These are phyloP conservation scores for Skeletonema tropicum DNA, from an alignment of 108 stramenopile species.

Conservation along the genomic window DNA sequence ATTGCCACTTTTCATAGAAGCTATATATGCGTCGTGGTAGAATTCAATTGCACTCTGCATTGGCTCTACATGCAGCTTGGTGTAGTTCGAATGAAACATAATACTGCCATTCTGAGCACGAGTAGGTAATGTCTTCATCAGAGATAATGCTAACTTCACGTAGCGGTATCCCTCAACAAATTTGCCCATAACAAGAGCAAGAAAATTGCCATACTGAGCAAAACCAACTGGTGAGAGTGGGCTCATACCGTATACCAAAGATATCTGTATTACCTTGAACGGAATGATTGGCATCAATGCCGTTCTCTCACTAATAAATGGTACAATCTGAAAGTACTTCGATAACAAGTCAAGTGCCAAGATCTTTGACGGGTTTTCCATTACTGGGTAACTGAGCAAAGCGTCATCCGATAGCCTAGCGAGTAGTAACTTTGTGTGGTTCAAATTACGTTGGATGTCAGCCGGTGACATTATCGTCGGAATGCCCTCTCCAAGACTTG, in stretches of 20 bases:
- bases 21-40: neutral
- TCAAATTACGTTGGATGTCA: too few species aligned
- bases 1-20: conserved; percentile 9
- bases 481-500: too few species aligned
- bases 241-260: conserved; percentile 24
- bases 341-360: conserved; percentile 23
- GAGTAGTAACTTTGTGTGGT: too few species aligned
- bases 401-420: too few species aligned
- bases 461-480: too few species aligned
- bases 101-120: neutral
- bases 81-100: neutral
- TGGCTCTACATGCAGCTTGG: conserved; percentile 1
- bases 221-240: conserved; percentile 20
- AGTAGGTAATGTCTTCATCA: neutral
- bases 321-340: neutral
- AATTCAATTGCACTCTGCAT: conserved; percentile 14
- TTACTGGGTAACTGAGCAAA: too few species aligned
- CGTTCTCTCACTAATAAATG: neutral
- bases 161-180: conserved; percentile 12
- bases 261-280: conserved; percentile 16
- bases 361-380: too few species aligned
- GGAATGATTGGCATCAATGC: neutral
- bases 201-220: conserved; percentile 14
- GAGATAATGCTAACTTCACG: too few species aligned
- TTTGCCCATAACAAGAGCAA: neutral